These are phyloP conservation scores for Pythium brassicae DNA, from an alignment of 352 stramenopile species.

Conservation along the genomic window DNA sequence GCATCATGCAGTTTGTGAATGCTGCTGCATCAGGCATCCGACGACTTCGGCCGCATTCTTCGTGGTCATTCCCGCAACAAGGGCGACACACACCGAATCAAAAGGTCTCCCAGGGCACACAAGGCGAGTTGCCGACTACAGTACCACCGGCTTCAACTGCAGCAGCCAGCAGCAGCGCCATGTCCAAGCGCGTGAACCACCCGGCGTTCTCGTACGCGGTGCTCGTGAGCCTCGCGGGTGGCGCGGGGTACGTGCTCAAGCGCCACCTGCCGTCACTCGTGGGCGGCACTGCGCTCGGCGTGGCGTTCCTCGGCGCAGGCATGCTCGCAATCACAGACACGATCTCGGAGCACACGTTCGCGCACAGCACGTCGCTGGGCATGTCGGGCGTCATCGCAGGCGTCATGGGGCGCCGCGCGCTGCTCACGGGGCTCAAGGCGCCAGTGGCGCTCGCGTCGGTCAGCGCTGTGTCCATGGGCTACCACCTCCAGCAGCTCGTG, in stretches of 20 bases:
- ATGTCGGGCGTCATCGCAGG: constrained; percentile 69
- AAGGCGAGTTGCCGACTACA: no score
- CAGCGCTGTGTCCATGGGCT: constrained; percentile 54
- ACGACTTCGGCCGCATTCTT: no score
- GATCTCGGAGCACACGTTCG: constrained; percentile 70
- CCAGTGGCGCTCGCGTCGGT: constrained; percentile 42
- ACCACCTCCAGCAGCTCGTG: constrained; percentile 64
- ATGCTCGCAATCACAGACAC: constrained; percentile 63
- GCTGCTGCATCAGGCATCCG: no score
- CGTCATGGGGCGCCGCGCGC: constrained; percentile 49
- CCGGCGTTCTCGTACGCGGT: constrained; percentile 73
- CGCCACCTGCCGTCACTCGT: constrained; percentile 62
- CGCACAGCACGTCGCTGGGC: constrained; percentile 54
- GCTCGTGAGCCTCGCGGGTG: constrained; percentile 55
- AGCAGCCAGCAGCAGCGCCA: background rate
- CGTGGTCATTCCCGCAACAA: no score
- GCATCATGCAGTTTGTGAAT: no score
- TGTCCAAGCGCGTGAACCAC: constrained; percentile 31
- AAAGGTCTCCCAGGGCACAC: no score
- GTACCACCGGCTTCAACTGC: no score
- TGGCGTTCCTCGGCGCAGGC: constrained; percentile 62
- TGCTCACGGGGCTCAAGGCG: constrained; percentile 36
- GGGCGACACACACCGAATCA: no score
- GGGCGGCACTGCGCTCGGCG: constrained; percentile 49
- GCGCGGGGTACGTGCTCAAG: constrained; percentile 58